Evolutionary conservation across 192 early-diverging fungal species (phyloP), one percentile per base, ranked within the genome.

Genomic region (Dissophora globulifera): DNA sequence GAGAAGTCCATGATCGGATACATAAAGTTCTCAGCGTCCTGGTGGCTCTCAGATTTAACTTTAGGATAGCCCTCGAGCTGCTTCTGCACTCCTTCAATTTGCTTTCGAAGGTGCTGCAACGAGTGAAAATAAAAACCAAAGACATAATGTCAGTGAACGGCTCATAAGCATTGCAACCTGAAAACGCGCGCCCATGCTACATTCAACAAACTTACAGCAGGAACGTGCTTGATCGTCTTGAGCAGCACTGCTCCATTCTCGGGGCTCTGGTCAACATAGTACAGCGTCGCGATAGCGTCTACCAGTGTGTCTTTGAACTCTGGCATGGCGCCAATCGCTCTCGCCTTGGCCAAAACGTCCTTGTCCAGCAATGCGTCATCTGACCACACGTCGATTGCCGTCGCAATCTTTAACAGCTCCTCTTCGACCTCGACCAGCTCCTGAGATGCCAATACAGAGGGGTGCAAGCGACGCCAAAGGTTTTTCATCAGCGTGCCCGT

Each of bases 231-330:
- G 41, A 87, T 67, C 9, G 85, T 83, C 38, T 69, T 78, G 35
- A 67, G 78, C 50, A 60, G 84, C 20, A 65, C 46, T 26, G 72
- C 78, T 63, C 83, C 75, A 38, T 79, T 65, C 30, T 67, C 71
- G 30, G 81, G 72, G 16, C 76, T 79, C 50, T 91, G 84, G 56
- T 91, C 84, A 9, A 93, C 78, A 59, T 85, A 87, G 56, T 91
- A 93, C 16, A 93, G 54, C 0, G 91, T 91, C 15, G 89, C 83
- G 33, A 89, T 79, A 7, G 85, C 90, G 53, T 93, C 91, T 11
- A 91, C 64, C 22, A 93, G 55, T 10, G 85, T 85, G n/a, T 75
- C 66, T 80, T 89, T 91, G 29, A 88, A 67, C 30, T 89, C 87
- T 1, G 67, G 58, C 50, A 76, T 76, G 45, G 49, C 64, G 25